These are phyloP conservation scores for Tuber calosporum DNA, from an alignment of 495 filamentous ascomycete genomes.

Conservation along the genomic window DNA sequence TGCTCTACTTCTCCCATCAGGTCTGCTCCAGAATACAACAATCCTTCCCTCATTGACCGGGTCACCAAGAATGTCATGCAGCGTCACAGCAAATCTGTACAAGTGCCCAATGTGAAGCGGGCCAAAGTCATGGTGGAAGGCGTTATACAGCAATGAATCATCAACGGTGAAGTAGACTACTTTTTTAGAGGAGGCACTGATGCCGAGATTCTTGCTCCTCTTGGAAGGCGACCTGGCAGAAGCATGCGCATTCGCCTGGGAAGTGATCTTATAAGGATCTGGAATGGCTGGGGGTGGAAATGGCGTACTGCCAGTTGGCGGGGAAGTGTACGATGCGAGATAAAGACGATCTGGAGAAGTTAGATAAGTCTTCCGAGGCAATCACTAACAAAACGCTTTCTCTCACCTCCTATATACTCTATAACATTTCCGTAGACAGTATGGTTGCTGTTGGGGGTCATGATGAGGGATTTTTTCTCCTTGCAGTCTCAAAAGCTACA, in stretches of 20 bases:
- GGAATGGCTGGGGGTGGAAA: slow-evolving; percentile 72
- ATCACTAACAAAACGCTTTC: neutral
- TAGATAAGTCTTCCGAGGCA: neutral
- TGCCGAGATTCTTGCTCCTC: slow-evolving; percentile 48
- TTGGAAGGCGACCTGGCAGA: slow-evolving; percentile 61
- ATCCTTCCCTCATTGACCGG: slow-evolving; percentile 72
- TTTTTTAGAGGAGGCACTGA: slow-evolving; percentile 46
- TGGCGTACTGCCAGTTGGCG: slow-evolving; percentile 68
- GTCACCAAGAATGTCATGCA: slow-evolving; percentile 89
- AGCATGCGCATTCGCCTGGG: slow-evolving; percentile 64
- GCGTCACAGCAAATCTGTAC: slow-evolving; percentile 87
- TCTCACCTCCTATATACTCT: slow-evolving; percentile 67
- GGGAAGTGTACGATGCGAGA: slow-evolving; percentile 79
- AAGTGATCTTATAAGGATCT: slow-evolving; percentile 52
- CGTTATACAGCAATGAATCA: slow-evolving; percentile 87
- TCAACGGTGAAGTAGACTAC: slow-evolving; percentile 96
- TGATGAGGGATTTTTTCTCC: slow-evolving; percentile 12
- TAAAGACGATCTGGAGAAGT: slow-evolving; percentile 69
- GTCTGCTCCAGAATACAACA: slow-evolving; percentile 89
- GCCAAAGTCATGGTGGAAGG: slow-evolving; percentile 97
- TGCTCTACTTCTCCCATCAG: slow-evolving; percentile 85
- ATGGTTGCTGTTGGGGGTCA: slow-evolving; percentile 33
- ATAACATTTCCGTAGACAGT: slow-evolving; percentile 59
- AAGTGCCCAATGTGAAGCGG: slow-evolving; percentile 94
- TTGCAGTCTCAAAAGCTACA: slow-evolving; percentile 12